Conservation (phyloP, 495 filamentous ascomycete genomes). For the Tirmania nivea region DNA sequence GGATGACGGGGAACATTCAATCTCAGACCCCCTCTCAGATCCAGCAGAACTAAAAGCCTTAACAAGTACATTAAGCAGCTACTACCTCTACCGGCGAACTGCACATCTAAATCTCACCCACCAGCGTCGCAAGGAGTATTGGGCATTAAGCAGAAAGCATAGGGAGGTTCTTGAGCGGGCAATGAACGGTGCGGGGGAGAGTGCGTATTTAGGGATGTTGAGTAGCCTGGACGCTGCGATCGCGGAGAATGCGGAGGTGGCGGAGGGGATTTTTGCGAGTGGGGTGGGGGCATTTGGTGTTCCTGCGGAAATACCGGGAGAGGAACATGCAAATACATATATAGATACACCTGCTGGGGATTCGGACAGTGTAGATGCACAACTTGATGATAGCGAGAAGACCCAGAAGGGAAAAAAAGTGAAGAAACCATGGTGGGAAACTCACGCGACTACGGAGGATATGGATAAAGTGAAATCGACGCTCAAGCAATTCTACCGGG, state of each 20-base stretch:
- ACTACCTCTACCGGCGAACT: constrained; percentile 41
- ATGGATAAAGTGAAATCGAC: constrained; percentile 80
- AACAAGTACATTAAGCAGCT: constrained; percentile 8
- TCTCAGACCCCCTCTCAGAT: constrained; percentile 1
- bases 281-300: constrained; percentile 31
- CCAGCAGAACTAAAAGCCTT: constrained; percentile 8
- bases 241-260: constrained; percentile 65
- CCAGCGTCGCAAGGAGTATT: constrained; percentile 71
- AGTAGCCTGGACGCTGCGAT: constrained; percentile 68
- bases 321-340: background rate
- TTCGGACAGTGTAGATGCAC: background rate
- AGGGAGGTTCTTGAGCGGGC: constrained; percentile 57
- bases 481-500: constrained; percentile 78
- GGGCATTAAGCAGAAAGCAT: constrained; percentile 62
- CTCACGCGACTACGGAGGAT: constrained; percentile 42
- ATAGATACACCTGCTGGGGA: too few relatives aligned
- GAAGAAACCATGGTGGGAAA: constrained; percentile 32
- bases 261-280: constrained; percentile 45
- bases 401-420: constrained; percentile 14
- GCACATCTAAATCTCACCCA: constrained; percentile 80
- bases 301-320: background rate
- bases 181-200: constrained; percentile 37
- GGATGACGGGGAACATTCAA: too few relatives aligned
- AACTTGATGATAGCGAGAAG: background rate
- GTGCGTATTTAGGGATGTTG: constrained; percentile 43